Evolutionary conservation across 768 basidiomycete species (phyloP).

Genomic region (Termitomyces eurrhizus): DNA sequence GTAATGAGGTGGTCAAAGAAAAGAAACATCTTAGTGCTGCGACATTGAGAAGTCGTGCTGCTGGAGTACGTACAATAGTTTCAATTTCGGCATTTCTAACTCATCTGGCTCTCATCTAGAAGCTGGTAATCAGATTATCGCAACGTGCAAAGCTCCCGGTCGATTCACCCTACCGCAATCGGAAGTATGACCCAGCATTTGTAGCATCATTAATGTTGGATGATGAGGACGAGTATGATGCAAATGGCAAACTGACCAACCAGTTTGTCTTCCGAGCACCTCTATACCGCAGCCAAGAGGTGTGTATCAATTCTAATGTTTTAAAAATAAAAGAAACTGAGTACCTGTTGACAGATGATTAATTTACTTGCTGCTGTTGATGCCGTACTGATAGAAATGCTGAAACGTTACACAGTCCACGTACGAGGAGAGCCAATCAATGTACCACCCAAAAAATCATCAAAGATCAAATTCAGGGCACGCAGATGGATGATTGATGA

Average conservation of each 20-base stretch:
- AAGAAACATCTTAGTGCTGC: constrained; percentile 4
- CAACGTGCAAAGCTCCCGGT: neutral
- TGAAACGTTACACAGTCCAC: neutral
- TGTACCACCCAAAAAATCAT: constrained; percentile 11
- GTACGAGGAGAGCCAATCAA: neutral
- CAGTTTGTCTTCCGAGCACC: neutral
- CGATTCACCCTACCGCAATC: neutral
- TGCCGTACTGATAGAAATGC: neutral
- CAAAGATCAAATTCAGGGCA: neutral
- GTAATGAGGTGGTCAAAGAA: neutral
- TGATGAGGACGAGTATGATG: constrained; percentile 15
- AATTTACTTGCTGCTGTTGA: constrained; percentile 11
- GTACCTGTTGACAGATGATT: no score
- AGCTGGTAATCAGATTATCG: constrained; percentile 6
- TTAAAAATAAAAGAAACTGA: no score
- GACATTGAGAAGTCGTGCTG: neutral
- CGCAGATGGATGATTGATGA: no score
- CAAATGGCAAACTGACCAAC: neutral
- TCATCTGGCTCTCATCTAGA: neutral
- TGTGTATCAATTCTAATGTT: neutral
- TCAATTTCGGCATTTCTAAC: neutral
- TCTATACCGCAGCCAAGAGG: neutral
- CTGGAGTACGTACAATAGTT: neutral
- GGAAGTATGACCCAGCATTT: constrained; percentile 4
- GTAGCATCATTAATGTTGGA: constrained; percentile 13